phyloP scores from a whole-genome alignment of 2,329 filamentous ascomycete genomes.

The Botrytis hyacinthi region DNA sequence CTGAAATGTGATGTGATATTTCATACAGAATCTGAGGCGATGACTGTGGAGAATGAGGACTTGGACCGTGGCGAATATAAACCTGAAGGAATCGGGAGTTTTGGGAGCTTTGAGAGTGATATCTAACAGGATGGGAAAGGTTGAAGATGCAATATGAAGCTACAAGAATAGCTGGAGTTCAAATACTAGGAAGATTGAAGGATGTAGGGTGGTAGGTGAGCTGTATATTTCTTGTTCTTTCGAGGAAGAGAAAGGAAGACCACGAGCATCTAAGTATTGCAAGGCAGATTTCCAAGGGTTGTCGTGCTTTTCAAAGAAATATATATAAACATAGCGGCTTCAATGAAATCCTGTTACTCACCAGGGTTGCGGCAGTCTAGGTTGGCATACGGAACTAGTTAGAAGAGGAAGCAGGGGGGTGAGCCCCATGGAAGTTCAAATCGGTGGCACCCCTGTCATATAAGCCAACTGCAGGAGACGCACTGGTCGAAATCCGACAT shows the following conservation, averaged over 20 bases:
- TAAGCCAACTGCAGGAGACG: constrained; percentile 21
- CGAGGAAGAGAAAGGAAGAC: constrained; percentile 11
- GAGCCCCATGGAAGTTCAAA: constrained; percentile 15
- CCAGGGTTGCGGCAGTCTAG: constrained; percentile 16
- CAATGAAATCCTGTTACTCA: constrained; percentile 15
- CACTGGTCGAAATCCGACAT: constrained; percentile 18
- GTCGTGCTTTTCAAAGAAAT: constrained; percentile 18
- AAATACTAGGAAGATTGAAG: constrained; percentile 11
- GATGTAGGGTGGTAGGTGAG: constrained; percentile 15
- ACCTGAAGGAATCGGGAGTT: constrained; percentile 8
- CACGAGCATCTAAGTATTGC: constrained; percentile 20
- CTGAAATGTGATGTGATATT: constrained; percentile 19
- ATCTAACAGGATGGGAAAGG: constrained; percentile 4
- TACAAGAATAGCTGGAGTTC: constrained; percentile 11
- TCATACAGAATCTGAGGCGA: constrained; percentile 16
- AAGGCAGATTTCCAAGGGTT: constrained; percentile 20
- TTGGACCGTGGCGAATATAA: neutral
- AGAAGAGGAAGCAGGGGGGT: constrained; percentile 2
- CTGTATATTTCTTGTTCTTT: constrained; percentile 11
- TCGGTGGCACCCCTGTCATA: constrained; percentile 14
- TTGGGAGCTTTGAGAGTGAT: constrained; percentile 1
- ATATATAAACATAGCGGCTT: constrained; percentile 19
- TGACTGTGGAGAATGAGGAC: constrained; percentile 14
- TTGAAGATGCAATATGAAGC: constrained; percentile 5
- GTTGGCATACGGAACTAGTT: constrained; percentile 8